A percentile compares a stretch with the other conserved stretches of the same genome.
phyloP scores from a whole-genome alignment of 306 rosid genomes.

The Purshia tridentata region DNA sequence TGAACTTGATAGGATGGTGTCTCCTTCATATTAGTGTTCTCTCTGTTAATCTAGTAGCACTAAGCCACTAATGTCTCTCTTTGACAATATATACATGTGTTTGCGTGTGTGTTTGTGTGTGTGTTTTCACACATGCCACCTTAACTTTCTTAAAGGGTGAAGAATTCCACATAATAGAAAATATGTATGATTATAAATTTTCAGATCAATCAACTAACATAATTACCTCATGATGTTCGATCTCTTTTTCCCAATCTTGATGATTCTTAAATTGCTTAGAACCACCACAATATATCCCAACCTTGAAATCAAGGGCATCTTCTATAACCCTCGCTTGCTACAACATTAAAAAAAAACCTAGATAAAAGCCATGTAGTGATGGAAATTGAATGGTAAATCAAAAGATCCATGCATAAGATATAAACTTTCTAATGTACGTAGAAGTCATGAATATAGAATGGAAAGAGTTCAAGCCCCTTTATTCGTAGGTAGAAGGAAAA shows the following conservation, averaged over 20 bases:
- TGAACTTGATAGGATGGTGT: not conserved
- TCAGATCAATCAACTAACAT: slow-evolving; percentile 21
- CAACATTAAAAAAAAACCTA: slow-evolving; percentile 16
- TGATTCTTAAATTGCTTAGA: slow-evolving; percentile 55
- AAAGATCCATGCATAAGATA: not conserved
- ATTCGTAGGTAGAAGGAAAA: not conserved
- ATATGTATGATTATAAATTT: slow-evolving; percentile 1
- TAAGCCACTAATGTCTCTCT: not conserved
- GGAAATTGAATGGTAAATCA: not conserved
- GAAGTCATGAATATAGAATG: not conserved
- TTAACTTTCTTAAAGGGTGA: not conserved
- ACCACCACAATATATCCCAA: slow-evolving; percentile 63
- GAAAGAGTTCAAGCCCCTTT: too few species aligned
- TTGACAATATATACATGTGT: not conserved
- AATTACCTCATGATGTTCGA: slow-evolving; percentile 72
- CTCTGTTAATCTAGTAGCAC: slow-evolving; percentile 9
- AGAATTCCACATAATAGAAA: not conserved
- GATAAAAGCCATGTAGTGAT: slow-evolving; percentile 10
- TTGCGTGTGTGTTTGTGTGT: not conserved
- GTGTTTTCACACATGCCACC: not conserved
- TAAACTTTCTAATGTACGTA: not conserved
- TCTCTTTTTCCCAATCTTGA: slow-evolving; percentile 67
- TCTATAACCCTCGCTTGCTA: slow-evolving; percentile 88
- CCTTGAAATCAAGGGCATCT: slow-evolving; percentile 72
- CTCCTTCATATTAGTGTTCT: slow-evolving; percentile 1